Evolutionary conservation across 2,329 filamentous ascomycete species (phyloP).

Genomic region (Chaetomium sp.): DNA sequence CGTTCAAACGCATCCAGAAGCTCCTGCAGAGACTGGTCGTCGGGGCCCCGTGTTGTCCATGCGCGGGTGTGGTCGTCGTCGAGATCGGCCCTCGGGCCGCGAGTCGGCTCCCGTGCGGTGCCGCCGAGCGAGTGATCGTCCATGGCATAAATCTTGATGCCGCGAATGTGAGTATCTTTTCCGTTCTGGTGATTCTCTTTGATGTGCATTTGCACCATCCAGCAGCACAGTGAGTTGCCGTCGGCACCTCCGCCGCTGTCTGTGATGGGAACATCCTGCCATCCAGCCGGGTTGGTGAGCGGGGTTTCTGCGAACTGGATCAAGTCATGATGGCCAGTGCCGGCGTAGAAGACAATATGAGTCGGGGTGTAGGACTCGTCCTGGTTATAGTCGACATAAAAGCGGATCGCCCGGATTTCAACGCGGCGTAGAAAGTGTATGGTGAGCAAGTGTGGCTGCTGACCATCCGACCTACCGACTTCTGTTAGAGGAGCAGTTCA

Average conservation of each 20-base stretch:
- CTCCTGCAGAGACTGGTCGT: slow-evolving; percentile 40
- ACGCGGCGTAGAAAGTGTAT: slow-evolving; percentile 86
- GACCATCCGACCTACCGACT: slow-evolving; percentile 69
- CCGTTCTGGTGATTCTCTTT: slow-evolving; percentile 98
- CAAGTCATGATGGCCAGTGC: slow-evolving; percentile 88
- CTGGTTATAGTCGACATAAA: slow-evolving; percentile 86
- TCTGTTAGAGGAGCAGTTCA: not conserved
- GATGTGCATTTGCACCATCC: slow-evolving; percentile 86
- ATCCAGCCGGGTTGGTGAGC: slow-evolving; percentile 78
- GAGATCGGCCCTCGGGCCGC: slow-evolving; percentile 41
- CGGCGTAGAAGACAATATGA: slow-evolving; percentile 84
- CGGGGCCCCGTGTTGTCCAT: slow-evolving; percentile 37
- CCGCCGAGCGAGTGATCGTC: slow-evolving; percentile 52
- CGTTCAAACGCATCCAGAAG: slow-evolving; percentile 39
- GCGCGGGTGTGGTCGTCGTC: slow-evolving; percentile 38
- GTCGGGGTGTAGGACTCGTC: slow-evolving; percentile 98
- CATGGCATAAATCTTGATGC: slow-evolving; percentile 79
- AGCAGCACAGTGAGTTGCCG: slow-evolving; percentile 78
- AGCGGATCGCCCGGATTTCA: slow-evolving; percentile 74
- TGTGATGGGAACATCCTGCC: slow-evolving; percentile 77
- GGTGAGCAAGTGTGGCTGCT: slow-evolving; percentile 76
- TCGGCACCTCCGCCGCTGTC: slow-evolving; percentile 61
- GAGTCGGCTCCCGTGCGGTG: slow-evolving; percentile 41
- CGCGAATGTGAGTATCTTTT: slow-evolving; percentile 96
- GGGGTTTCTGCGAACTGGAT: slow-evolving; percentile 83